Evolutionary conservation across 2,329 filamentous ascomycete species (phyloP).

Genomic region (Endocalyx cinctus): DNA sequence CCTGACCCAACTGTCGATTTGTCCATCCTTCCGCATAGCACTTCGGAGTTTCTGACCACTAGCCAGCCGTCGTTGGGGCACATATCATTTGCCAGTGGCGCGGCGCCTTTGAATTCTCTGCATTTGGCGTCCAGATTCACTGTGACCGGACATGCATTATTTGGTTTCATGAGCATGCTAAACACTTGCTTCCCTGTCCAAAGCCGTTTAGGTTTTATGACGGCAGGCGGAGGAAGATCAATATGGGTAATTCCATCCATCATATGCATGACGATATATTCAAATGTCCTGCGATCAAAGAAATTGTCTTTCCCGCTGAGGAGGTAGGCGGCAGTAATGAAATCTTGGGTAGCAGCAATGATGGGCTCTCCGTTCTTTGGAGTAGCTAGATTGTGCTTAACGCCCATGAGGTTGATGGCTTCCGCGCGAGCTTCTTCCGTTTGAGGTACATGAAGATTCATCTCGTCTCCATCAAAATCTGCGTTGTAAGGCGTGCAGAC

Average conservation of each 20-base stretch:
- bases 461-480: conserved; percentile 98
- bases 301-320: conserved; percentile 91
- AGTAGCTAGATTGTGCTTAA: conserved; percentile 92
- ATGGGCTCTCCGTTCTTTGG: conserved; percentile 98
- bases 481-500: conserved; percentile 98
- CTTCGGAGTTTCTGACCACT: conserved; percentile 90
- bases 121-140: conserved; percentile 94
- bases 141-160: conserved; percentile 73
- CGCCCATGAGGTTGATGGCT: conserved; percentile 94
- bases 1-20: conserved; percentile 95
- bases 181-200: conserved; percentile 99
- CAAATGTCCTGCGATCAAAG: conserved; percentile 82
- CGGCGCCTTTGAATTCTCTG: conserved; percentile 57
- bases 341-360: conserved; percentile 98
- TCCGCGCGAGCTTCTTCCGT: conserved; percentile 95
- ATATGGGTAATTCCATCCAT: conserved; percentile 72
- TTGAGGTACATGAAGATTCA: conserved; percentile 97
- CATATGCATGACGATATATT: conserved; percentile 91
- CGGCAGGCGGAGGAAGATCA: conserved; percentile 80
- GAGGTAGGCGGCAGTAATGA: conserved; percentile 91
- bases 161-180: conserved; percentile 85
- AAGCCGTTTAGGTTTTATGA: conserved; percentile 77
- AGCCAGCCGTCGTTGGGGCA: conserved; percentile 87
- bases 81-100: conserved; percentile 57
- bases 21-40: conserved; percentile 98